Conservation (phyloP, 345 rosid genomes). For the Populus ilicifolia region DNA sequence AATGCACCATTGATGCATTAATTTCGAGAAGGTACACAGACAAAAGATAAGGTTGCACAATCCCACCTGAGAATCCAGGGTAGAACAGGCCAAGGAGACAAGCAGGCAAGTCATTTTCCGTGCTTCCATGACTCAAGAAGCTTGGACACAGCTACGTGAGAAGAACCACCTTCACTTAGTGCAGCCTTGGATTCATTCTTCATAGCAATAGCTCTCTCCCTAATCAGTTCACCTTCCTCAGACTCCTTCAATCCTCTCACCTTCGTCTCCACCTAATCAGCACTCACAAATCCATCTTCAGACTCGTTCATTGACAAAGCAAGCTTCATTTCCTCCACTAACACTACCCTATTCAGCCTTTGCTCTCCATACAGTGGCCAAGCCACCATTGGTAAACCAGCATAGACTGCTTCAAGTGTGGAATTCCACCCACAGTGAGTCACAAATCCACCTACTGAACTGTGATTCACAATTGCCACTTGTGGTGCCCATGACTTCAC, state of each 20-base stretch:
- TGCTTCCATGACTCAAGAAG: slow-evolving; percentile 23
- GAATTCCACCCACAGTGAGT: slow-evolving; percentile 82
- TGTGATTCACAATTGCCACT: slow-evolving; percentile 44
- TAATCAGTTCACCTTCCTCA: slow-evolving; percentile 23
- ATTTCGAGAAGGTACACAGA: no score
- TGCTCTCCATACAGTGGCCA: slow-evolving; percentile 59
- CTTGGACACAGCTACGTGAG: not conserved
- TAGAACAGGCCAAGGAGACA: no score
- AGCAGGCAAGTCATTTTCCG: no score
- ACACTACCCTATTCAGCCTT: slow-evolving; percentile 21
- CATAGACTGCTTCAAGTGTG: slow-evolving; percentile 47
- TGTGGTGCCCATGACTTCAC: slow-evolving; percentile 65
- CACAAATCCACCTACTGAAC: slow-evolving; percentile 53
- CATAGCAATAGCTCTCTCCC: slow-evolving; percentile 27
- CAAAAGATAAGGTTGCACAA: no score
- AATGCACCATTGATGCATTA: no score
- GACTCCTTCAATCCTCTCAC: slow-evolving; percentile 50
- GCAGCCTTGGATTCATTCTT: slow-evolving; percentile 41
- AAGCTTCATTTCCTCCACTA: slow-evolving; percentile 55
- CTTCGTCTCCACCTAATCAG: slow-evolving; percentile 44
- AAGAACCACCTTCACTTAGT: slow-evolving; percentile 38
- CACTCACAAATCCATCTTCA: slow-evolving; percentile 40
- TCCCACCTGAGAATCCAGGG: no score
- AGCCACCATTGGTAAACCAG: slow-evolving; percentile 51
- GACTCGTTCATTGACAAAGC: slow-evolving; percentile 43